Conservation (phyloP, 1,139 yeast species). For the Zhuliangozyma parablackwelliae region DNA sequence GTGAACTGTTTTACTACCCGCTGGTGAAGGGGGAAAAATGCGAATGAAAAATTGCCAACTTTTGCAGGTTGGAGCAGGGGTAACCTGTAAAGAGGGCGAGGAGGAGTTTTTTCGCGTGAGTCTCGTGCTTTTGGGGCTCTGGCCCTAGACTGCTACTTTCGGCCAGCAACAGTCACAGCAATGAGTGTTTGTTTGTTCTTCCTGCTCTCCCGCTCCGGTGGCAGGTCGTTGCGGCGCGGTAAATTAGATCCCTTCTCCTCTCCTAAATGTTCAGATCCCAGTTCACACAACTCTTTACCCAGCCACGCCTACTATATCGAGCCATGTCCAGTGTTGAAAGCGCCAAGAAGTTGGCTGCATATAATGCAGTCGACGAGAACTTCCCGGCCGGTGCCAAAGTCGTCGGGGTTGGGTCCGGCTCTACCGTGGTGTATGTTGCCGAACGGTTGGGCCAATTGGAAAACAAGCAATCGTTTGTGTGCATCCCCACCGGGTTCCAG, state of each 20-base stretch:
- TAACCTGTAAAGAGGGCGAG: conserved; percentile 1
- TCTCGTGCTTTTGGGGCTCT: neutral
- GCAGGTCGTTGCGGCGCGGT: too few species aligned
- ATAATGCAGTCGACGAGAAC: conserved; percentile 87
- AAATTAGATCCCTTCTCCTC: too few species aligned
- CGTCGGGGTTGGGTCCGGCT: conserved; percentile 94
- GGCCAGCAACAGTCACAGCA: too few species aligned
- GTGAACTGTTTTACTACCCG: neutral
- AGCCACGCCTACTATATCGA: too few species aligned
- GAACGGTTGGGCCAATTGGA: conserved; percentile 78
- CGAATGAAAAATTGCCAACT: conserved; percentile 3
- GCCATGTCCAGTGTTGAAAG: conserved; percentile 39
- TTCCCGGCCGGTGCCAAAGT: conserved; percentile 66
- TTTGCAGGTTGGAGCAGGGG: conserved; percentile 10
- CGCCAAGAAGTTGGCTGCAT: conserved; percentile 85
- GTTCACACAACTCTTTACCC: too few species aligned
- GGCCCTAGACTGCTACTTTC: neutral
- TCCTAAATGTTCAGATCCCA: too few species aligned
- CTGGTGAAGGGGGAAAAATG: conserved; percentile 1
- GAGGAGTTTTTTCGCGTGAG: neutral
- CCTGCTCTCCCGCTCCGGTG: too few species aligned
- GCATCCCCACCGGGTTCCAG: conserved; percentile 97
- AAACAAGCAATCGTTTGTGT: conserved; percentile 57
- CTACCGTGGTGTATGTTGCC: conserved; percentile 94
- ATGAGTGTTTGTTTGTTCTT: too few species aligned